These are phyloP conservation scores for Yamadazyma epiphylla DNA, from an alignment of 1,139 yeast genomes.

Conservation along the genomic window DNA sequence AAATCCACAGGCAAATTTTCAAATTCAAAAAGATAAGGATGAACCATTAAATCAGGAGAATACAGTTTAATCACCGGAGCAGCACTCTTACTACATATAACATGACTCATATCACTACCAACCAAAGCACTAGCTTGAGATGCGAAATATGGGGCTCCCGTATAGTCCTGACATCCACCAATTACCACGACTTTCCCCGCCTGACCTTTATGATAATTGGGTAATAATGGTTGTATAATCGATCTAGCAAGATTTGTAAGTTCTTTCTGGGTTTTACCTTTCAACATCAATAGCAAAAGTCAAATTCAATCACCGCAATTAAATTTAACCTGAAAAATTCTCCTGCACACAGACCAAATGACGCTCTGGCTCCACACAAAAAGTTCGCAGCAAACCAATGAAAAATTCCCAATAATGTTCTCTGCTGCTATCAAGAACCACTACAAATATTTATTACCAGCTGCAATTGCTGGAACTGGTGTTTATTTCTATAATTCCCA, in stretches of 20 bases:
- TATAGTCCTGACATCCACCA: conserved; percentile 94
- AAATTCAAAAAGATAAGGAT: conserved; percentile 66
- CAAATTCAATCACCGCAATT: too few relatives aligned
- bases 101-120: conserved; percentile 88
- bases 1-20: conserved; percentile 7
- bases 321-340: too few relatives aligned
- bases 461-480: not conserved
- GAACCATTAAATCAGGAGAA: conserved; percentile 94
- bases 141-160: conserved; percentile 95
- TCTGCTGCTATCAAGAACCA: not conserved
- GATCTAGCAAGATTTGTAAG: conserved; percentile 45
- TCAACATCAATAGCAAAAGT: too few relatives aligned
- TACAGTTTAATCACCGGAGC: conserved; percentile 80
- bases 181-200: conserved; percentile 83
- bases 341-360: too few relatives aligned
- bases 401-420: not conserved
- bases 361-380: too few relatives aligned
- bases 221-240: conserved; percentile 73
- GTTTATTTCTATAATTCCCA: conserved; percentile 1
- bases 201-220: conserved; percentile 84
- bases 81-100: conserved; percentile 77
- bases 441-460: not conserved
- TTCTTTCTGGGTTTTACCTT: conserved; percentile 40
- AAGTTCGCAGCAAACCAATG: not conserved
- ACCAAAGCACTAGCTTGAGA: conserved; percentile 78